Percentiles rank a stretch among this genome's conserved stretches.
phyloP scores from a whole-genome alignment of 306 rosid genomes.

The Boehmeria nivea region DNA sequence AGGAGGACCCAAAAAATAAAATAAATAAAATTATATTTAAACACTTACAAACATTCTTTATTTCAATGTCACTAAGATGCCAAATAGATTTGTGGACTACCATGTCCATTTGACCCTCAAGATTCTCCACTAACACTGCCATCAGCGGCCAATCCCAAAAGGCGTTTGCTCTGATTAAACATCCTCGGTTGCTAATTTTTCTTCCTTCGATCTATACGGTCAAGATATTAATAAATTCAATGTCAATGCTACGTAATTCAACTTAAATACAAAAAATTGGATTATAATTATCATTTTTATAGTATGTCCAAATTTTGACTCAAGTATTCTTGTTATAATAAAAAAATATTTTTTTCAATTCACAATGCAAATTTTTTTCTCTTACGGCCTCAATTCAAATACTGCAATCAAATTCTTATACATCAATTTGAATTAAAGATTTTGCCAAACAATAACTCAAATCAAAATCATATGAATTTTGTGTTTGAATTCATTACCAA shows the following conservation, averaged over 20 bases:
- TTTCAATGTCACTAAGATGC: slow-evolving; percentile 68
- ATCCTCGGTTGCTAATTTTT: slow-evolving; percentile 38
- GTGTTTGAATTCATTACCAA: too few species aligned
- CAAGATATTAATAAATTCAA: not conserved
- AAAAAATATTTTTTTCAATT: too few species aligned
- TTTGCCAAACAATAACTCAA: too few species aligned
- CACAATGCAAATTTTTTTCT: too few species aligned
- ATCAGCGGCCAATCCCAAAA: slow-evolving; percentile 51
- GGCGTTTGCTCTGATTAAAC: slow-evolving; percentile 53
- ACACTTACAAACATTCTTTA: slow-evolving; percentile 77
- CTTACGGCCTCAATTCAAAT: too few species aligned
- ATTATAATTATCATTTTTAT: too few species aligned
- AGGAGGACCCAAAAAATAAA: not conserved
- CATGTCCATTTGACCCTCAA: slow-evolving; percentile 42
- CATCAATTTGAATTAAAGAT: too few species aligned
- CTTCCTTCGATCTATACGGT: slow-evolving; percentile 25
- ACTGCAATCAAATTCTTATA: too few species aligned
- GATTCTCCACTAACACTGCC: slow-evolving; percentile 50
- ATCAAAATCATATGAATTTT: too few species aligned
- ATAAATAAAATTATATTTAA: not conserved
- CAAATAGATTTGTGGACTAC: slow-evolving; percentile 38
- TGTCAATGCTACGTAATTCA: not conserved
- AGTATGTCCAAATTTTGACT: too few species aligned
- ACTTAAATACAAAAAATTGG: too few species aligned
- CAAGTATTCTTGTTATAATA: too few species aligned